Evolutionary conservation across 129 eudicot species (phyloP).

Genomic region (Deinandra increscens): DNA sequence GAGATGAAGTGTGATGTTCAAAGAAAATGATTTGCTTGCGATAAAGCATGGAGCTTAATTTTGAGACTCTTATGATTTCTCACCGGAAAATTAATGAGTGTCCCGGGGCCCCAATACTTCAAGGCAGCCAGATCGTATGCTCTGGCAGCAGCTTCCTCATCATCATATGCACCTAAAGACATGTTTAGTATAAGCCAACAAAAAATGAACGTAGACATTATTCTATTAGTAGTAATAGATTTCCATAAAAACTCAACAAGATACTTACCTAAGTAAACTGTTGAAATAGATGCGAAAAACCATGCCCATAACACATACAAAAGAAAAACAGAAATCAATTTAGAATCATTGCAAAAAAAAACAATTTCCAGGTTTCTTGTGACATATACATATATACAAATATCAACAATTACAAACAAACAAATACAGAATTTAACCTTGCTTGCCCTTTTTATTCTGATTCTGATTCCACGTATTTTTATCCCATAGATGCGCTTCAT

Average conservation of each 20-base stretch:
- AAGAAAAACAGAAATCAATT: constrained; percentile 34
- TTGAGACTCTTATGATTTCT: constrained; percentile 34
- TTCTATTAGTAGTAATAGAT: neutral
- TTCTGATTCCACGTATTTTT: constrained; percentile 98
- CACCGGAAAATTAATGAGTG: constrained; percentile 95
- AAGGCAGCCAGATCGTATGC: constrained; percentile 99
- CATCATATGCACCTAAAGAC: constrained; percentile 91
- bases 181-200: constrained; percentile 21
- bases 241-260: neutral
- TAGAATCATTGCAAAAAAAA: constrained; percentile 16
- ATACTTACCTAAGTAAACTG: constrained; percentile 94
- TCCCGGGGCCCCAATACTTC: constrained; percentile 99
- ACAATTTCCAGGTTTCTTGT: neutral
- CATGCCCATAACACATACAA: constrained; percentile 36
- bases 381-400: constrained; percentile 6
- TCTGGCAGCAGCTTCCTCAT: constrained; percentile 99
- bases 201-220: constrained; percentile 16
- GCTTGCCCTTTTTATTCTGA: constrained; percentile 97
- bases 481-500: constrained; percentile 99
- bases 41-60: constrained; percentile 12
- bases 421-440: constrained; percentile 50
- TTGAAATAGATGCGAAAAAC: constrained; percentile 30
- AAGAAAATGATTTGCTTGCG: neutral
- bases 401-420: neutral
- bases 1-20: constrained; percentile 12